Evolutionary conservation across 441 rosid genomes (phyloP), one percentile per base, ranked within the genome.

Genomic region (Mallotus repandus): DNA sequence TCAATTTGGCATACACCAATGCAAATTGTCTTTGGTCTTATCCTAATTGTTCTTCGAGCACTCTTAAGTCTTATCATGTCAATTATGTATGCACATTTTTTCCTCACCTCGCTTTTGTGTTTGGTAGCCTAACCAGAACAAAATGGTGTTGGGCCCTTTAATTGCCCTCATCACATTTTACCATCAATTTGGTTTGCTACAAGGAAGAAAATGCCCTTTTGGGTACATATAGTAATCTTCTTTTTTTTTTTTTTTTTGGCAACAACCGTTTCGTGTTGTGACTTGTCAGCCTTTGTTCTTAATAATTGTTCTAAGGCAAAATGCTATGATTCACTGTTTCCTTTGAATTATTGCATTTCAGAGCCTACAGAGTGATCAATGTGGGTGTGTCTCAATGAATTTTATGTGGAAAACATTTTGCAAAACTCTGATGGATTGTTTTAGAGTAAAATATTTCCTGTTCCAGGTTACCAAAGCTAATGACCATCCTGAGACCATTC

Each of bases 121-220:
- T 55, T 19, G 52, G 52, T 69, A 7, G 32, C 71, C 71, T 52
- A 53, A 52, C 59, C 16, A 68, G 43, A 48, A 48, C 43, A 54
- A 66, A 66, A 49, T 66, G 5, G 50, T 2, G 13, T 48, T 50
- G 54, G 68, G 45, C 35, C 38, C 21, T 14, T 7, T 25, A 9
- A 22, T 25, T 58, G 35, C 18, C 35, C 45, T 63, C 56, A 66
- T 50, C 41, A 14, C 4, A 21, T 49, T 29, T 57, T 19, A 13
- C 46, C 22, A 1, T 57, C 43, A 32, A 29, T 63, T 71, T 60
- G n/a, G 38, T 16, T 59, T 71, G 12, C n/a, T 10, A 13, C 53
- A 9, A 25, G 48, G 12, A 15, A 49, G 53, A 13, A 52, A 52
- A 3, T 52, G 48, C 18, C 59, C 74, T 32, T 22, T 52, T 63